These are phyloP conservation scores for Microthlaspi erraticum DNA, from an alignment of 345 rosid genomes.

Conservation along the genomic window DNA sequence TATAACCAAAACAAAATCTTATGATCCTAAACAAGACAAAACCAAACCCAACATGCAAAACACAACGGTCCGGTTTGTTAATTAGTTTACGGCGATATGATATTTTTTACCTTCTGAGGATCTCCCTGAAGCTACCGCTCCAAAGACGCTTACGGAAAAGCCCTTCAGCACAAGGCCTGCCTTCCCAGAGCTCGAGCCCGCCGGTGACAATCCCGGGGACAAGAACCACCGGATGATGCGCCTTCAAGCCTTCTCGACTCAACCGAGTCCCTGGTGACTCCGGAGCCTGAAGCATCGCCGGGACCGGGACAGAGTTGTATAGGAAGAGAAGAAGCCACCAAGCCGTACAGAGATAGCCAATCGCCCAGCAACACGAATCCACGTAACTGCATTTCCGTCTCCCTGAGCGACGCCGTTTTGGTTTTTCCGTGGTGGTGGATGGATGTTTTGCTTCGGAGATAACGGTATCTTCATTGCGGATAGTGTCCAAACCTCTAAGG, in stretches of 20 bases:
- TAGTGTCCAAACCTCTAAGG: neutral
- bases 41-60: neutral
- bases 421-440: neutral
- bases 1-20: no score
- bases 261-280: slow-evolving; percentile 62
- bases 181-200: slow-evolving; percentile 83
- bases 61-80: no score
- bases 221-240: slow-evolving; percentile 73
- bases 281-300: slow-evolving; percentile 58
- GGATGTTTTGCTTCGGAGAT: slow-evolving; percentile 16
- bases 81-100: no score
- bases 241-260: slow-evolving; percentile 59
- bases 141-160: slow-evolving; percentile 76
- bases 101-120: slow-evolving; percentile 57
- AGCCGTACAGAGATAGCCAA: slow-evolving; percentile 62
- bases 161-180: slow-evolving; percentile 72
- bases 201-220: slow-evolving; percentile 83
- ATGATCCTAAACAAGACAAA: slow-evolving; percentile 2
- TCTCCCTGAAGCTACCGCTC: slow-evolving; percentile 74
- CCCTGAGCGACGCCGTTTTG: slow-evolving; percentile 35
- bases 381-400: slow-evolving; percentile 54
- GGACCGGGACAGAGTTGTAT: slow-evolving; percentile 55
- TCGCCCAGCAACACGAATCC: slow-evolving; percentile 63
- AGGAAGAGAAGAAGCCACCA: slow-evolving; percentile 72
- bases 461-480: slow-evolving; percentile 21